phyloP scores from a whole-genome alignment of 164 flowering plant genomes.

The Nymphaea thermarum region DNA sequence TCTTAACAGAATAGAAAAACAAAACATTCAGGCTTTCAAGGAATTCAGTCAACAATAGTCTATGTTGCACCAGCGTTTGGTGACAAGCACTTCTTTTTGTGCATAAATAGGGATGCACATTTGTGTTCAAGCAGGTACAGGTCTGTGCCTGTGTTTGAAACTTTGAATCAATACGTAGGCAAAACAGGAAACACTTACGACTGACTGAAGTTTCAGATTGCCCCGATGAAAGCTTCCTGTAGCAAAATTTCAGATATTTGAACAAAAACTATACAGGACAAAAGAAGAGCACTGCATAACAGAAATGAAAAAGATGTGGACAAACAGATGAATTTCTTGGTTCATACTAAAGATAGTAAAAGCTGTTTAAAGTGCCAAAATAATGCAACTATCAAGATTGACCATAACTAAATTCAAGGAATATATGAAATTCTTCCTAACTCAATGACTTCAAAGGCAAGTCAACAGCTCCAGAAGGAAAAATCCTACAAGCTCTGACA shows the following conservation, averaged over 20 bases:
- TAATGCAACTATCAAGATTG: not conserved
- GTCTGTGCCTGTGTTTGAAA: no score
- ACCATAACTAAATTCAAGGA: not conserved
- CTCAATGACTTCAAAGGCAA: no score
- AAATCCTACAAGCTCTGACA: no score
- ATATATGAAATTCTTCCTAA: not conserved
- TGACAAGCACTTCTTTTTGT: no score
- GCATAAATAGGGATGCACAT: no score
- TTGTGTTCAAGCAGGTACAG: no score
- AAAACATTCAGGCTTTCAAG: no score
- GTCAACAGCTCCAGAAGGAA: no score
- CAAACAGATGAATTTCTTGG: not conserved
- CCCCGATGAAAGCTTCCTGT: not conserved
- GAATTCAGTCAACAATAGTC: no score
- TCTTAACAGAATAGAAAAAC: no score
- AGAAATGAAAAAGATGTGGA: not conserved
- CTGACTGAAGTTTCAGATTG: not conserved
- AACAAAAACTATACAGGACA: not conserved
- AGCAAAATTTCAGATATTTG: not conserved
- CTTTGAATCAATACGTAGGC: no score
- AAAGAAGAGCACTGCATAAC: not conserved
- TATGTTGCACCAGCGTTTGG: no score
- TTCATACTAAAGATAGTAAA: not conserved
- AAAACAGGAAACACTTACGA: constrained; percentile 1
- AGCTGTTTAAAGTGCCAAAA: not conserved